These are phyloP conservation scores for Barnettozyma pratensis DNA, from an alignment of 805 yeast genomes.

Conservation along the genomic window DNA sequence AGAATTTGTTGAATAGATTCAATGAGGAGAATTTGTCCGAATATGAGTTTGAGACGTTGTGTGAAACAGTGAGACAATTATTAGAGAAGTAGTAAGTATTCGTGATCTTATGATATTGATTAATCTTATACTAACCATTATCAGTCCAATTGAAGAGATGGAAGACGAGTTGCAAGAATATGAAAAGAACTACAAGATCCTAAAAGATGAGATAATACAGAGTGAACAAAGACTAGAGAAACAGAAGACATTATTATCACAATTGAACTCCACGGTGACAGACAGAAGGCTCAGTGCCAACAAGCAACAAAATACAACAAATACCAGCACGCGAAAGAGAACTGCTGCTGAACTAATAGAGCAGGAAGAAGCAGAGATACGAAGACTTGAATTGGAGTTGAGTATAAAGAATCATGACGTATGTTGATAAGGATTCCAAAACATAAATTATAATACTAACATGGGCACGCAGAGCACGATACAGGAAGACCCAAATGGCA, in stretches of 20 bases:
- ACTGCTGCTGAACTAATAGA: slow-evolving; percentile 37
- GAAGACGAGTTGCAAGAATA: slow-evolving; percentile 24
- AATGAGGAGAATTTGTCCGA: slow-evolving; percentile 27
- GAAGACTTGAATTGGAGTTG: slow-evolving; percentile 35
- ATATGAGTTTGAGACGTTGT: slow-evolving; percentile 38
- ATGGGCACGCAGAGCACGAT: background rate
- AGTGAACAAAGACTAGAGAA: slow-evolving; percentile 38
- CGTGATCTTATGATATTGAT: background rate
- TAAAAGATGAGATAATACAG: slow-evolving; percentile 36
- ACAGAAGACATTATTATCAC: slow-evolving; percentile 37
- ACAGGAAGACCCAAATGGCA: background rate
- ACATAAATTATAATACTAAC: background rate
- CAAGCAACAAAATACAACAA: slow-evolving; percentile 14
- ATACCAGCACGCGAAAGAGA: slow-evolving; percentile 14
- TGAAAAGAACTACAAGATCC: slow-evolving; percentile 28
- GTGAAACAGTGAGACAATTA: slow-evolving; percentile 36
- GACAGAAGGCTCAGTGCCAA: slow-evolving; percentile 12
- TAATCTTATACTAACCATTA: slow-evolving; percentile 8
- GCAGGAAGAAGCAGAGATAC: slow-evolving; percentile 42
- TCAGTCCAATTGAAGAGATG: slow-evolving; percentile 33
- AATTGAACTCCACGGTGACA: slow-evolving; percentile 28
- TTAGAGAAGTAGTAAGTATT: slow-evolving; percentile 23
- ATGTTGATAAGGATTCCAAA: no score
- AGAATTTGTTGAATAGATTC: slow-evolving; percentile 28
- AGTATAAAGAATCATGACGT: slow-evolving; percentile 3